A percentile compares a stretch with the other conserved stretches of the same genome.
These are phyloP conservation scores for Candida parachauliodes DNA, from an alignment of 805 yeast species.

Conservation along the genomic window DNA sequence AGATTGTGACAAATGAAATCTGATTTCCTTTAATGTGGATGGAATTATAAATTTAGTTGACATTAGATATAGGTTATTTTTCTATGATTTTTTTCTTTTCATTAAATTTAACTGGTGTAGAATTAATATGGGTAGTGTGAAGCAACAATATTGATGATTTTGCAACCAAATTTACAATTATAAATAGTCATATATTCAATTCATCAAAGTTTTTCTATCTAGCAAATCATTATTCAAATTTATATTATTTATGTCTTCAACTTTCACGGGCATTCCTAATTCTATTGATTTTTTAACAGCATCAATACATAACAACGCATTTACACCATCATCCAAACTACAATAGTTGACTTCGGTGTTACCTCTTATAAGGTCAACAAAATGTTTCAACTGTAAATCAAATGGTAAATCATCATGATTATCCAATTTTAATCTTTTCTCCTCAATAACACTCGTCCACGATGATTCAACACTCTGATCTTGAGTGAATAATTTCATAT, in stretches of 20 bases:
- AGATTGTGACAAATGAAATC: slow-evolving; percentile 79
- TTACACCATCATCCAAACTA: slow-evolving; percentile 35
- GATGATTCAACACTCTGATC: slow-evolving; percentile 18
- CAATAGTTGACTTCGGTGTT: slow-evolving; percentile 21
- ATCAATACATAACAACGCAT: slow-evolving; percentile 33
- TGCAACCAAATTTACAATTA: background rate
- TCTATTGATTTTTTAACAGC: slow-evolving; percentile 32
- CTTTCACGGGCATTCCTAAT: slow-evolving; percentile 30
- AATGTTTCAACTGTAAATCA: slow-evolving; percentile 36
- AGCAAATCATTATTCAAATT: slow-evolving; percentile 17
- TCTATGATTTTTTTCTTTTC: slow-evolving; percentile 1
- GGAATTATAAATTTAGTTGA: slow-evolving; percentile 44
- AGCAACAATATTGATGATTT: background rate
- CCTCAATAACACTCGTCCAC: slow-evolving; percentile 23
- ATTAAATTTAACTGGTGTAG: slow-evolving; percentile 5
- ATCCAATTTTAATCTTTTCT: slow-evolving; percentile 13
- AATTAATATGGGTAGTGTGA: background rate
- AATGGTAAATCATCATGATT: slow-evolving; percentile 24
- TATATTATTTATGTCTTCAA: slow-evolving; percentile 21
- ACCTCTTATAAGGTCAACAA: slow-evolving; percentile 31
- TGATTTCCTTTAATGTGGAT: slow-evolving; percentile 67
- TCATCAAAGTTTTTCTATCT: slow-evolving; percentile 6
- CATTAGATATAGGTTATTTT: background rate
- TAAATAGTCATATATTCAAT: background rate
- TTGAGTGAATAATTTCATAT: slow-evolving; percentile 27